These are phyloP conservation scores for Amoeboaphelidium protococcarum DNA, from an alignment of 371 early-diverging fungal species.

Conservation along the genomic window DNA sequence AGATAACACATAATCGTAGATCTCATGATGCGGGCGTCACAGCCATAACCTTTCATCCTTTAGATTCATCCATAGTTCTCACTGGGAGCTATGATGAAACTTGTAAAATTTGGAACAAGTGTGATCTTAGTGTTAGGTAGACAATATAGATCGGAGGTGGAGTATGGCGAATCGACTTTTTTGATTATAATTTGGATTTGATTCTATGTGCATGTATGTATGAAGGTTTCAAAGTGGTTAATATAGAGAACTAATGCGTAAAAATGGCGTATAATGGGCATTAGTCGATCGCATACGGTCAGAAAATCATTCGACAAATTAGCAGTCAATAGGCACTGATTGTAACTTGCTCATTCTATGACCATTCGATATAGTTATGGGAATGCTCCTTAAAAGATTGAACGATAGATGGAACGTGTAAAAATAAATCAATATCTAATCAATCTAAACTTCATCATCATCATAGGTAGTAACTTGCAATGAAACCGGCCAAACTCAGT, in stretches of 20 bases:
- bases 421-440: no score
- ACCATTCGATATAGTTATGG: background rate
- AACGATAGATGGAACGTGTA: no score
- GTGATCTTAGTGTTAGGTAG: no score
- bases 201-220: background rate
- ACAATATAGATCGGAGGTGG: no score
- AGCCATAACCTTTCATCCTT: no score
- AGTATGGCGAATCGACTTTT: background rate
- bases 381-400: background rate
- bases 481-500: constrained; percentile 19
- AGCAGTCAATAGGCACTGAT: background rate
- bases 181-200: background rate
- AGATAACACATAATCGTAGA: no score
- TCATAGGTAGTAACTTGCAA: constrained; percentile 11
- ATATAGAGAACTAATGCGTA: background rate
- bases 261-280: background rate
- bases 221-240: background rate
- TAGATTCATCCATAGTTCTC: no score
- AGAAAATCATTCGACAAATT: no score
- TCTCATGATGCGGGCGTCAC: no score
- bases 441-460: no score
- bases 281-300: background rate
- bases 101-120: no score
- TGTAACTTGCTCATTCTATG: background rate
- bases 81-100: no score